Evolutionary conservation across 129 eudicot species (phyloP), one percentile per base, ranked within the genome.

Genomic region (Kitagawia praeruptora): DNA sequence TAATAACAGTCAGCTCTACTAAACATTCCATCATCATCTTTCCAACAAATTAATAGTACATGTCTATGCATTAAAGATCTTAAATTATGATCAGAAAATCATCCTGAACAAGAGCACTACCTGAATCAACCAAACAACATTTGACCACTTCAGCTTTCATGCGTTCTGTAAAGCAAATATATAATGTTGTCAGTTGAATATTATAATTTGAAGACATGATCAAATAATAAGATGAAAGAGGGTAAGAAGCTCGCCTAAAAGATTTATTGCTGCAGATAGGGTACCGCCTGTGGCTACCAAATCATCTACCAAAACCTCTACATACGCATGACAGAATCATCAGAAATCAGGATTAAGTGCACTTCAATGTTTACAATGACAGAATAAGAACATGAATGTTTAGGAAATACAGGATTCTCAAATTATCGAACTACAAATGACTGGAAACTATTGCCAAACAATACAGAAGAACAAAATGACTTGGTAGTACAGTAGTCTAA

Each of bases 271-370:
- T 5, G 90, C 87, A 75, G 83, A 83, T 2, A 88, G 81, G 47
- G 91, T 88, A 44, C 89, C 91, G 25, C 91, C 91, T 0, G 91
- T 88, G 70, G 91, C 91, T 25, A 88, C 88, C 63, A 88, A 75
- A 79, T 88, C 91, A 81, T 88, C 91, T 14, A 88, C n/a, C n/a
- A 19, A 1, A 19, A 51, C 61, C 61, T 51, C n/a, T 18, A 51
- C 25, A 51, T 51, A 51, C 19, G 61, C 61, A 19, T 51, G n/a
- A 53, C 11, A 21, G 10, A 53, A 19, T 18, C 63, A 53, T 53
- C 63, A 51, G 61, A 51, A 51, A 51, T 5, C 61, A 51, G n/a
- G n/a, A 51, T 18, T 18, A 51, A 51, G 9, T 51, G 4, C 4
- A 51, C 18, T 51, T 19, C 2, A 51, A 18, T 51, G 61, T 51